Evolutionary conservation across 192 early-diverging fungal species (phyloP), one percentile per base, ranked within the genome.

Genomic region (Coemansia sp.): DNA sequence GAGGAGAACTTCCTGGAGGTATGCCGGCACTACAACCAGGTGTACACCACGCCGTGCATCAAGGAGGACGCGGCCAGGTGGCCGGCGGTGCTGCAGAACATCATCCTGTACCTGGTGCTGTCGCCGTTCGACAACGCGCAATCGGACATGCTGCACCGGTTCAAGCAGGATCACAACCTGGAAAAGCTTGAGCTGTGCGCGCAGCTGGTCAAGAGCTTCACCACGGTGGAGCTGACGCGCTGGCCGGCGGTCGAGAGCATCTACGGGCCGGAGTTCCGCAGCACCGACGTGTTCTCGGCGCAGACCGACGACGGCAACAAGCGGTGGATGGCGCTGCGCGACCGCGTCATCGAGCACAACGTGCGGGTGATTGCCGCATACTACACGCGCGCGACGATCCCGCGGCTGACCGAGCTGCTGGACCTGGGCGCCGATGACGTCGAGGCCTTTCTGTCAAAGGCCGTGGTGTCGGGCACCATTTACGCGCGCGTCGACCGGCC

Each of bases 321-420:
- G 72, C 82, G 90, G 58, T 88, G 85, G 82, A 77, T 83, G 54
- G 86, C 84, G 38, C 79, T 99, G 52, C 93, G 94, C 62, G 87
- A 94, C 54, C 87, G 97, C 22, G 92, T 95, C 2, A 91, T 95
- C 58, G 97, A 99, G 66, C 97, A 99, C 84, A 99, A 99, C 72
- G 87, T 97, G 53, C 90, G 97, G 7, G 93, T 99, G 2, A 84
- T 99, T 62, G 90, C 94, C 34, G 89, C 90, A 62, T 99, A 97
- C 75, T 99, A 99, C 63, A 88, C 84, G 27, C 85, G 91, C 23
- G 89, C 96, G 30, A 84, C 89, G 7, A 83, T 85, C 22, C 83
- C 85, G 75, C 84, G 94, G 39, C 80, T 97, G 56, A 90, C 89
- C 19, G 86, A 93, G 74, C 78, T 99, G 41, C 71, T 99, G 56